A percentile compares a stretch with the other conserved stretches of the same genome.
Conservation (phyloP, 495 filamentous ascomycete genomes). For the Aspergillus kassunensis region DNA sequence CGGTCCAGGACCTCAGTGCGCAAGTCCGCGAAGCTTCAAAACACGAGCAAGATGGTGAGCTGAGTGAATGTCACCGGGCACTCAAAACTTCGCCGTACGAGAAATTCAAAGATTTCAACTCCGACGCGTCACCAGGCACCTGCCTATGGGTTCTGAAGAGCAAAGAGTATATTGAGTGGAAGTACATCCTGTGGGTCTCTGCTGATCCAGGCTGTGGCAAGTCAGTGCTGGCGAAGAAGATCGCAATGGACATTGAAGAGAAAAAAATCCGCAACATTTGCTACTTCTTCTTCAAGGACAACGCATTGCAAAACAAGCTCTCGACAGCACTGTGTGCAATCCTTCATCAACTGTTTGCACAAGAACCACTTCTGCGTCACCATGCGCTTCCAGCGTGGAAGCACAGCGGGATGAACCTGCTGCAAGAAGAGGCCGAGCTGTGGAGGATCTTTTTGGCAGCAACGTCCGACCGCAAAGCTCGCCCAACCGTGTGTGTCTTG, state of each 20-base stretch:
- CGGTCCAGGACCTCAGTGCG: too few relatives aligned
- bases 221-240: too few relatives aligned
- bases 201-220: constrained; percentile 30
- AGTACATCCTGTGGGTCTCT: constrained; percentile 29
- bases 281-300: constrained; percentile 48
- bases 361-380: constrained; percentile 22
- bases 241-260: too few relatives aligned
- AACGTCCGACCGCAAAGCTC: constrained; percentile 12
- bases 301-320: constrained; percentile 30
- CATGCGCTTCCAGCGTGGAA: constrained; percentile 15
- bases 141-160: too few relatives aligned
- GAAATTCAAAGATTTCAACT: too few relatives aligned
- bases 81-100: too few relatives aligned
- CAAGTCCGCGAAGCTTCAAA: too few relatives aligned
- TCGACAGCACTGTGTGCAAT: constrained; percentile 32
- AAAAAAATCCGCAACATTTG: too few relatives aligned
- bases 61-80: too few relatives aligned
- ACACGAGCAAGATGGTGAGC: too few relatives aligned
- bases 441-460: constrained; percentile 30
- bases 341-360: constrained; percentile 38
- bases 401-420: constrained; percentile 16
- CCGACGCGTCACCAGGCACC: too few relatives aligned
- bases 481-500: constrained; percentile 31
- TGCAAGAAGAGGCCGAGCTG: constrained; percentile 22
- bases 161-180: too few relatives aligned